Evolutionary conservation across 768 basidiomycete species (phyloP).

Genomic region (Russula emetica): DNA sequence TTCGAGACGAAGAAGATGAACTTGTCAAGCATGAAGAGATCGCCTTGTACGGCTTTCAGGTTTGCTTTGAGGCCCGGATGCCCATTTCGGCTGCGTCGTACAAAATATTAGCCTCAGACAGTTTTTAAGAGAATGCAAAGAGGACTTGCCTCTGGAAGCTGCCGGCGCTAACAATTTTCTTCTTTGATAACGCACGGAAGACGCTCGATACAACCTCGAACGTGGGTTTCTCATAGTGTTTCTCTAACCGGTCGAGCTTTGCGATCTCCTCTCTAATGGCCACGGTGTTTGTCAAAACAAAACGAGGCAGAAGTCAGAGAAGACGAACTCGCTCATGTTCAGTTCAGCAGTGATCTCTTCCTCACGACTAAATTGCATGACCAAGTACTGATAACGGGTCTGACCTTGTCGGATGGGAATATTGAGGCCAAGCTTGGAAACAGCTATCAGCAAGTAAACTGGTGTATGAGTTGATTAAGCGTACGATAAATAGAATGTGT

Average conservation of each 20-base stretch:
- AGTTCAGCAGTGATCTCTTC: conserved; percentile 96
- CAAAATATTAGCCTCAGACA: conserved; percentile 14
- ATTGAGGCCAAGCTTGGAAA: conserved; percentile 72
- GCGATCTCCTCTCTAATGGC: conserved; percentile 62
- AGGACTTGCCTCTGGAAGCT: conserved; percentile 71
- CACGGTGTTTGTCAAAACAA: conserved; percentile 2
- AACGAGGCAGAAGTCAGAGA: conserved; percentile 1
- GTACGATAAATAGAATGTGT: conserved; percentile 90
- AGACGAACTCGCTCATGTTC: conserved; percentile 82
- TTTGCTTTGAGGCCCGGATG: conserved; percentile 97
- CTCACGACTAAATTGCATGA: conserved; percentile 96
- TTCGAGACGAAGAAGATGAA: conserved; percentile 98
- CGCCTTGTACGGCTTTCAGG: conserved; percentile 93
- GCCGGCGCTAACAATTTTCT: conserved; percentile 87
- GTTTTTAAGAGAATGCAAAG: not conserved
- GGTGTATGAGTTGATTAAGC: conserved; percentile 31
- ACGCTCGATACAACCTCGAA: conserved; percentile 93
- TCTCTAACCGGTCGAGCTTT: conserved; percentile 80
- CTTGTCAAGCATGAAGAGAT: conserved; percentile 97
- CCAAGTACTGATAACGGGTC: conserved; percentile 94
- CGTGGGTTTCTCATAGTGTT: conserved; percentile 91
- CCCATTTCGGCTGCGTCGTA: conserved; percentile 63
- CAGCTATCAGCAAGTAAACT: not conserved
- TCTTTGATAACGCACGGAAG: conserved; percentile 84
- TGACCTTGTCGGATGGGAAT: conserved; percentile 97